Evolutionary conservation across 129 eudicot species (phyloP).

Genomic region (Oenanthe sinensis): DNA sequence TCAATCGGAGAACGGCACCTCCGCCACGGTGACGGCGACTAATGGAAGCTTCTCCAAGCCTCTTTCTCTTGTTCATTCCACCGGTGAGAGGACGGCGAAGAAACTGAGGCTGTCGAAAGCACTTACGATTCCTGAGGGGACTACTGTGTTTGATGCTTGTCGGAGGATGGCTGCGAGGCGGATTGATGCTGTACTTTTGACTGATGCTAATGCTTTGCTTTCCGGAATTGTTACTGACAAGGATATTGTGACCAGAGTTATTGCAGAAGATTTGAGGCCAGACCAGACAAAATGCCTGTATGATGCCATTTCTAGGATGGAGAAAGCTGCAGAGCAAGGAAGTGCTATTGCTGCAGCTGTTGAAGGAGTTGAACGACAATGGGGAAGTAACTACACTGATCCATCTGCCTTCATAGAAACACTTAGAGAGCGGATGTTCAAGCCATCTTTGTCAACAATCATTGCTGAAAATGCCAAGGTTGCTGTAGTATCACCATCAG

Average conservation of each 20-base stretch:
- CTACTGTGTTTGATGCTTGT: conserved; percentile 90
- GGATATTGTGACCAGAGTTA: too few species aligned
- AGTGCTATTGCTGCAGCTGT: too few species aligned
- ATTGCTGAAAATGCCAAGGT: conserved; percentile 71
- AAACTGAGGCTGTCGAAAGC: conserved; percentile 88
- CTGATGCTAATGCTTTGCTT: conserved; percentile 88
- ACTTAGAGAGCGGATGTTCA: conserved; percentile 87
- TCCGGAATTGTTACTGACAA: conserved; percentile 98
- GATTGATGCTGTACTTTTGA: conserved; percentile 88
- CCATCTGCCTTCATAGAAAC: conserved; percentile 93
- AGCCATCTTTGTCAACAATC: conserved; percentile 89
- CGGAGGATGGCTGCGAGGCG: conserved; percentile 94
- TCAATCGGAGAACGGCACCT: conserved; percentile 52
- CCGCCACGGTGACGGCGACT: conserved; percentile 16
- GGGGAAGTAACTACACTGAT: too few species aligned
- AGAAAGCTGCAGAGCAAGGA: too few species aligned
- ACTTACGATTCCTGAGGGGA: conserved; percentile 94
- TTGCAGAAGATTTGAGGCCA: too few species aligned
- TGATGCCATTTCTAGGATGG: too few species aligned
- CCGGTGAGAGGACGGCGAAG: conserved; percentile 95
- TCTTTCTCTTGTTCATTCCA: conserved; percentile 32
- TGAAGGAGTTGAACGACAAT: too few species aligned
- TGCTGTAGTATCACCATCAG: too few species aligned
- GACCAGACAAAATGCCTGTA: too few species aligned
- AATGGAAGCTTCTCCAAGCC: conserved; percentile 40